These are phyloP conservation scores for Penicillium ucsense DNA, from an alignment of 495 filamentous ascomycete genomes.

Conservation along the genomic window DNA sequence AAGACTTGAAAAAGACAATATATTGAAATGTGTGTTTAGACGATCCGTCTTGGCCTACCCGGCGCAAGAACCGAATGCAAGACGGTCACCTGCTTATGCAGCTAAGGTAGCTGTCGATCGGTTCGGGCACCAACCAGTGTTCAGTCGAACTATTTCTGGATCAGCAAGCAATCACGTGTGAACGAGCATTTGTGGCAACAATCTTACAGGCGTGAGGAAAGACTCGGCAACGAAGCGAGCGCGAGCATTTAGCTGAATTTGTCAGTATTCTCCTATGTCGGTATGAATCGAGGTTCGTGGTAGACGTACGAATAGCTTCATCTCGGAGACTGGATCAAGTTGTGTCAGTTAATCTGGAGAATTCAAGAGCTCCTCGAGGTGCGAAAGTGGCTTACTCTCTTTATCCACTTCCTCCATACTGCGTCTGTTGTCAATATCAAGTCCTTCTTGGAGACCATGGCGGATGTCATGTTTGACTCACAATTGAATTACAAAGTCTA, in stretches of 20 bases:
- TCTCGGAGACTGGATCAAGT: conserved; percentile 52
- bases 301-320: conserved; percentile 92
- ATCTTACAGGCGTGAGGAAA: conserved; percentile 83
- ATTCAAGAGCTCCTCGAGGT: not conserved
- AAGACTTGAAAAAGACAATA: no score
- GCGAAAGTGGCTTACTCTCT: conserved; percentile 50
- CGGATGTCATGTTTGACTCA: not conserved
- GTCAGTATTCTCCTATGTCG: no score
- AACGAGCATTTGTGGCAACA: not conserved
- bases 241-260: conserved; percentile 76
- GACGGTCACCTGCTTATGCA: no score
- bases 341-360: not conserved
- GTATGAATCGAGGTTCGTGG: not conserved
- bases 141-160: no score
- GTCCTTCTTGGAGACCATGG: not conserved
- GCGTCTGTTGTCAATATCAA: not conserved
- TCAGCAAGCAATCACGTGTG: conserved; percentile 1
- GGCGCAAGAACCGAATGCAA: no score
- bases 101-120: no score
- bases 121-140: no score
- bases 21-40: no score
- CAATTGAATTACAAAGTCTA: conserved; percentile 97
- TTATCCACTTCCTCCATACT: conserved; percentile 97
- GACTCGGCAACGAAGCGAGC: conserved; percentile 98
- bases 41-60: no score